phyloP scores from a whole-genome alignment of 768 basidiomycete species.

The Tylopilus intermedius region DNA sequence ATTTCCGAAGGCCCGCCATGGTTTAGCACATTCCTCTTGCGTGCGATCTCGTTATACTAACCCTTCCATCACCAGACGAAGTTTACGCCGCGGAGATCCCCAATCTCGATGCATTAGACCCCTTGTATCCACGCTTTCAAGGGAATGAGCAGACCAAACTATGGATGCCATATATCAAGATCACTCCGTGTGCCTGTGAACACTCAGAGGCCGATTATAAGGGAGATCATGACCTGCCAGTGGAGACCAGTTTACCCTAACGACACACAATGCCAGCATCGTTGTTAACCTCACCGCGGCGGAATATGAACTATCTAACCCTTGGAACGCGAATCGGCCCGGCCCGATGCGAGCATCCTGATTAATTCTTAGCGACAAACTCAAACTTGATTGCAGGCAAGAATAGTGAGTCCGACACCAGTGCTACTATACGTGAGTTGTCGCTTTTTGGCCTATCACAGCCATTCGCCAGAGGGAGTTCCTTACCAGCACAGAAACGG shows the following conservation, averaged over 20 bases:
- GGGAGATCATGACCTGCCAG: no score
- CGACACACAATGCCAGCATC: not conserved
- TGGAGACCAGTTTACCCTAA: not conserved
- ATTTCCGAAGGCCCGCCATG: not conserved
- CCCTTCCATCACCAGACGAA: not conserved
- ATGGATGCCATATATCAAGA: no score
- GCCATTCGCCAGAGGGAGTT: no score
- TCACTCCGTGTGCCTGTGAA: no score
- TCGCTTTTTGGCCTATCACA: no score
- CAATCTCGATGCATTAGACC: not conserved
- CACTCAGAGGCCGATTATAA: no score
- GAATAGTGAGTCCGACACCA: not conserved
- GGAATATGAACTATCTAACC: no score
- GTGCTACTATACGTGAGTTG: not conserved
- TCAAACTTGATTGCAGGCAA: no score
- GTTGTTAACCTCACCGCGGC: not conserved
- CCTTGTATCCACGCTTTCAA: not conserved
- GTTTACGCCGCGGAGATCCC: not conserved
- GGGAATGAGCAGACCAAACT: not conserved
- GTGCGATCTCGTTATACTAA: not conserved
- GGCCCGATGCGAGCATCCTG: no score
- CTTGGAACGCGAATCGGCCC: no score
- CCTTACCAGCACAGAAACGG: no score
- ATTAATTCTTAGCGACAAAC: no score
- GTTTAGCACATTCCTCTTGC: not conserved